Base-by-base conservation (phyloP, 2,329 filamentous ascomycete genomes). In the Alternaria infectoria region DNA sequence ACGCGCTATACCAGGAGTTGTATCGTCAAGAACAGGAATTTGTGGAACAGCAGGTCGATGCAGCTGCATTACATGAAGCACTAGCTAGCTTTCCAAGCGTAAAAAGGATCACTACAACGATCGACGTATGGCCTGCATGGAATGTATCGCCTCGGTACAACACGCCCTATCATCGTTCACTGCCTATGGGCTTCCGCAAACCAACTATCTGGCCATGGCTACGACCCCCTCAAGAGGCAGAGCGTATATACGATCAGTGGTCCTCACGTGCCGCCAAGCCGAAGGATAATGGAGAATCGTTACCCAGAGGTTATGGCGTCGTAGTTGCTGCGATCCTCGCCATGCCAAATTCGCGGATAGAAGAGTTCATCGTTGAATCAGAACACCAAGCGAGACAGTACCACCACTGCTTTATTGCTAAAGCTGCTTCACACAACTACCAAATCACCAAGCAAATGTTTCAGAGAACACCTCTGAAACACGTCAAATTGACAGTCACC, bases 141-240 rank as follows among this genome's bases (percentile, higher is more conserved):
- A 60, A 78, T 0, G 76, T 78, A n/a, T 52, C 59, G 0, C 82
- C 82, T 0, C 60, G 77, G 0, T 83, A 84, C 54, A 64, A 80
- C 19, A 84, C 82, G 0, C 82, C 82, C 1, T 81, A 81, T 69
- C 81, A 82, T 28, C 80, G 81, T 6, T 73, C 76, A 3, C 77
- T 84, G 12, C 81, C 81, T 0, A 50, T 61, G 2, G 79, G 79
- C 5, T 81, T 84, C 40, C 78, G 78, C 23, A 82, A 83, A 59
- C 78, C 79, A 1, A 67, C 81, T 10, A 76, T 79, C 2, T 74
- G 72, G 15, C 74, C 77, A 40, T 54, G 52, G 52, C 52, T 54
- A n/a, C 32, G 36, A 17, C 13, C 52, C 2, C 19, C 6, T 11
- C 15, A 43, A 32, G 49, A 52, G 9, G n/a, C 36, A 44, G 52